Evolutionary conservation across 495 filamentous ascomycete species (phyloP), one percentile per base, ranked within the genome.

Genomic region (Pseudotulostoma volvatum): DNA sequence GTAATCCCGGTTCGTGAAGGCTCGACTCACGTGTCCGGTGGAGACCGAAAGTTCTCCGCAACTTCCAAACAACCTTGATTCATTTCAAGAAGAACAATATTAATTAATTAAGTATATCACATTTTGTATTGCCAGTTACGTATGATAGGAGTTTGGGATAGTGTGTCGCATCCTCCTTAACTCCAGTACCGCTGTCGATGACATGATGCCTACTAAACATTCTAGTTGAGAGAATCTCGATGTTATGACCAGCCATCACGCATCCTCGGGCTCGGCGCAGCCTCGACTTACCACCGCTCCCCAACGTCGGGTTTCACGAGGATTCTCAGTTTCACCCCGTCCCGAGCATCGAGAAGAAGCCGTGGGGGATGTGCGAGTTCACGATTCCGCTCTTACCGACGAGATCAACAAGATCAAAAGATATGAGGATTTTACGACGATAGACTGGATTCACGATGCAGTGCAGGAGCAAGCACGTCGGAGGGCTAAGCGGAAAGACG

Each of bases 381-480:
- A 56, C 18, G 43, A 74, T 40, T 64, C 75, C 40, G 74, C 80
- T 37, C 81, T 93, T 47, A 76, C 82, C 33, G 88, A 97, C 54
- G 90, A 97, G 63, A 93, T 97, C 49, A 88, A 79, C 33, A 81
- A 94, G 64, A 95, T 97, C 53, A 93, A 94, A 59, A 74, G 92
- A 60, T 97, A 97, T 63, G 90, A 96, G 55, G 77, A 84, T 52
- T 97, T 97, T 54, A 95, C 88, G 3, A 97, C 90, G 0, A 97
- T 97, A 71, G 87, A 97, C 56, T 97, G 90, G 90, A 86, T 97
- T 1, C 86, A 97, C 54, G 90, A 97, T 74, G 88, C 88, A 1
- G 79, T 87, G 9, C 78, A 86, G 34, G 90, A 93, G 56, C 83
- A 93, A 56, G 59, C 81, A 25, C 74, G 87, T 34, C 71, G 87